Evolutionary conservation across 305 asterid genomes (phyloP).

Genomic region (Rubia peregrina): DNA sequence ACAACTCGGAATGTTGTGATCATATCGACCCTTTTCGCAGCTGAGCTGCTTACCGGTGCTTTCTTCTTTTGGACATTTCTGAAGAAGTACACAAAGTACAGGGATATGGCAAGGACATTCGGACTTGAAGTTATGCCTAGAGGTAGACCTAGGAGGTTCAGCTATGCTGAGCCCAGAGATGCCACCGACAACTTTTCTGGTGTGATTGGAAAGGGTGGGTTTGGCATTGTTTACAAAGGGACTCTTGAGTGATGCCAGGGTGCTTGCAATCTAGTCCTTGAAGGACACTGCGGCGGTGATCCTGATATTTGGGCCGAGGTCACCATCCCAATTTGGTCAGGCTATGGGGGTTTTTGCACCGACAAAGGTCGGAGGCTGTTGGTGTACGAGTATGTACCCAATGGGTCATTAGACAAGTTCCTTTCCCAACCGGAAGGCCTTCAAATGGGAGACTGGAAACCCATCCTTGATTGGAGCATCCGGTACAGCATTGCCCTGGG

Average conservation of each 20-base stretch:
- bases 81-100: slow-evolving; percentile 64
- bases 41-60: slow-evolving; percentile 71
- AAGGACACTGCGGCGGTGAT: slow-evolving; percentile 53
- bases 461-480: slow-evolving; percentile 65
- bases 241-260: slow-evolving; percentile 62
- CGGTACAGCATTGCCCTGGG: slow-evolving; percentile 78
- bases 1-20: slow-evolving; percentile 57
- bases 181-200: slow-evolving; percentile 58
- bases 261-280: slow-evolving; percentile 66
- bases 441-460: slow-evolving; percentile 21
- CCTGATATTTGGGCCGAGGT: slow-evolving; percentile 87
- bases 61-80: slow-evolving; percentile 72
- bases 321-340: slow-evolving; percentile 72
- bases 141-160: slow-evolving; percentile 78
- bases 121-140: slow-evolving; percentile 75
- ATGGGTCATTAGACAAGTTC: slow-evolving; percentile 69
- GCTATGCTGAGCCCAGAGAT: slow-evolving; percentile 46
- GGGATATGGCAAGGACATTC: slow-evolving; percentile 85
- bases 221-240: slow-evolving; percentile 68
- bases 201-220: slow-evolving; percentile 67
- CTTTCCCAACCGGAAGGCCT: slow-evolving; percentile 40
- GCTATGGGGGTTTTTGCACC: slow-evolving; percentile 86
- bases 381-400: slow-evolving; percentile 71
- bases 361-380: slow-evolving; percentile 61
- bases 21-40: slow-evolving; percentile 49